Evolutionary conservation across 2,329 filamentous ascomycete genomes (phyloP), one percentile per base, ranked within the genome.

Genomic region (Pseudodiploospora longispora): DNA sequence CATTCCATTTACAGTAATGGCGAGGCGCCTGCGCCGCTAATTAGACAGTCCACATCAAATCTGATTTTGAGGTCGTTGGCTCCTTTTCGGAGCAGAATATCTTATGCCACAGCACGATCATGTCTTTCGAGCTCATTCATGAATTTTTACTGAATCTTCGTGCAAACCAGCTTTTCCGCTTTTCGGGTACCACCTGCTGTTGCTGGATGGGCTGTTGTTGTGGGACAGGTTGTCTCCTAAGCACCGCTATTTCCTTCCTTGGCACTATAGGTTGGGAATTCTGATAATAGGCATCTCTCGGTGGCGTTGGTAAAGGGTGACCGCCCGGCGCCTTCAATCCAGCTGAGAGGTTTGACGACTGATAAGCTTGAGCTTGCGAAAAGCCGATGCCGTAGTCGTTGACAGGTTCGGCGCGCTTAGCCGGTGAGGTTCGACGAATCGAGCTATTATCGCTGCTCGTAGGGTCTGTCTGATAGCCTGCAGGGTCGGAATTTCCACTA

Each of bases 381-480:
- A 77, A 75, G 36, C 68, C 71, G 50, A 82, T 82, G 41, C 84
- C 83, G 55, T 87, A 87, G 50, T 74, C 76, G 43, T 85, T 82
- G 5, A 66, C 57, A 6, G 74, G 72, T 40, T 81, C 75, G 29
- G 56, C 58, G 46, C 71, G 75, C 55, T 76, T 76, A 32, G 71
- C 68, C 5, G 72, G 70, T 41, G 81, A 76, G 27, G 82, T 70
- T 49, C 87, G 82, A 59, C 95, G 87, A 54, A 94, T 79, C 2
- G 88, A 95, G 67, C 87, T 94, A 67, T 95, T 95, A 59, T 95
- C 86, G 59, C 89, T 95, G 67, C 86, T 93, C 44, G 76, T 69
- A 36, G 87, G 90, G 59, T 95, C 89, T 47, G 88, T 95, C 52
- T 83, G 83, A 63, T 93, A 90, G 44, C 82, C 83, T 59, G 78